phyloP scores from a whole-genome alignment of 2,329 filamentous ascomycete genomes.

The Beauveria pseudobassiana region DNA sequence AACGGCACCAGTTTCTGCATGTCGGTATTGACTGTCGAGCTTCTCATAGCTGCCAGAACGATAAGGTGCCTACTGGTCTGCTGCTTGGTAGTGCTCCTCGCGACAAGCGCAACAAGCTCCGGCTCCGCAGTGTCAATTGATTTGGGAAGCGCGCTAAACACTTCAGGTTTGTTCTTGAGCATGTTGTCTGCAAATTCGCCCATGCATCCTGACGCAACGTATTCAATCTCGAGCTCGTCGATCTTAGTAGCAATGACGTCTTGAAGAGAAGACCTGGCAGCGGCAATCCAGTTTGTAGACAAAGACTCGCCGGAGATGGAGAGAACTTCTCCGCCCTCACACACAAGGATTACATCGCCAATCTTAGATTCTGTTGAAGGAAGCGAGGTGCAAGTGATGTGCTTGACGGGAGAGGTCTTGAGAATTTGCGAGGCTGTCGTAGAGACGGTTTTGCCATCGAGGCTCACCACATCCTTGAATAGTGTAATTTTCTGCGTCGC shows the following conservation, averaged over 20 bases:
- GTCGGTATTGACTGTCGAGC: constrained; percentile 18
- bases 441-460: constrained; percentile 44
- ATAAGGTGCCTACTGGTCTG: constrained; percentile 25
- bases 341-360: constrained; percentile 45
- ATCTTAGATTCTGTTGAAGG: constrained; percentile 19
- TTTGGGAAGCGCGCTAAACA: constrained; percentile 43
- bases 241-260: constrained; percentile 26
- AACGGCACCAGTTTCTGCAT: constrained; percentile 31
- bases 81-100: constrained; percentile 25
- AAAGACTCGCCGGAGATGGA: constrained; percentile 51
- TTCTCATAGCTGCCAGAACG: constrained; percentile 25
- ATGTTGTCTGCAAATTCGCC: constrained; percentile 46
- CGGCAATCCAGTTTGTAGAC: constrained; percentile 26
- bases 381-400: constrained; percentile 26
- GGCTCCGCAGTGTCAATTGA: constrained; percentile 35
- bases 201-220: constrained; percentile 37
- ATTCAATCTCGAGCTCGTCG: constrained; percentile 39
- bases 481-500: constrained; percentile 46
- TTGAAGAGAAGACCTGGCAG: constrained; percentile 27
- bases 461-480: constrained; percentile 49
- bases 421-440: constrained; percentile 39
- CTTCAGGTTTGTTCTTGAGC: constrained; percentile 47
- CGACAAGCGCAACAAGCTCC: constrained; percentile 49
- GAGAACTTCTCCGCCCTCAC: constrained; percentile 52
- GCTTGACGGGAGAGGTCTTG: constrained; percentile 27